A percentile compares a stretch with the other conserved stretches of the same genome.
Conservation (phyloP, 2,329 filamentous ascomycete genomes). For the Cladosporium sp. region DNA sequence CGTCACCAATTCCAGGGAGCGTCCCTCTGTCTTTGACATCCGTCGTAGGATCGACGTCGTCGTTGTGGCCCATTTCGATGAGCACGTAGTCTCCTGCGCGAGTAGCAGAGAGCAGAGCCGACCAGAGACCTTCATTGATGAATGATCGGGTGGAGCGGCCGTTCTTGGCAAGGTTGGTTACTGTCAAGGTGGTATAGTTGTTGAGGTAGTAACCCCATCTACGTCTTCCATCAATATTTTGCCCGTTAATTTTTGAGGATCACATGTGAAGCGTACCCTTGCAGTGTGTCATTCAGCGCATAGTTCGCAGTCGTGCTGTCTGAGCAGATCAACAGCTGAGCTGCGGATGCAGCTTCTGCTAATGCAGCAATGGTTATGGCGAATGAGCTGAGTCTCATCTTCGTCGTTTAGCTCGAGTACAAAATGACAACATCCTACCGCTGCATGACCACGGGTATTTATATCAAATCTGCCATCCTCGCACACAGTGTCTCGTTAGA, state of each 20-base stretch:
- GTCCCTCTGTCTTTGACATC: constrained; percentile 29
- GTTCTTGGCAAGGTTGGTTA: constrained; percentile 26
- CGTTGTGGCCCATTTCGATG: constrained; percentile 36
- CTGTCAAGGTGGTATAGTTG: constrained; percentile 5
- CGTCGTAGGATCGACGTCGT: constrained; percentile 30
- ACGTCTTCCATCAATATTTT: background rate
- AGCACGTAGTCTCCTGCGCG: constrained; percentile 29
- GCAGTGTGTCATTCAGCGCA: background rate
- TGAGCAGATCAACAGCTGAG: background rate
- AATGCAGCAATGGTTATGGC: background rate
- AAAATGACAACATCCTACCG: background rate
- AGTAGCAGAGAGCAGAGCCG: constrained; percentile 23
- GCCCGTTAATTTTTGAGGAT: background rate
- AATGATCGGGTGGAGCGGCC: constrained; percentile 28
- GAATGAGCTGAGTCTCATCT: background rate
- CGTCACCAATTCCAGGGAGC: constrained; percentile 30
- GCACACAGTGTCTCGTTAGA: background rate
- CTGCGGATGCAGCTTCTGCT: background rate
- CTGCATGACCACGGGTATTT: background rate
- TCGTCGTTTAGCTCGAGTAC: background rate
- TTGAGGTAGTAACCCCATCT: constrained; percentile 11
- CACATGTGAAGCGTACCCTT: background rate
- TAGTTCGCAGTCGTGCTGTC: constrained; percentile 7
- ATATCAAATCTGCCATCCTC: background rate
- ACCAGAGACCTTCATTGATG: constrained; percentile 31